Percentiles rank a stretch among this genome's conserved stretches.
Conservation (phyloP, 371 early-diverging fungal genomes). For the Coemansia linderi region DNA sequence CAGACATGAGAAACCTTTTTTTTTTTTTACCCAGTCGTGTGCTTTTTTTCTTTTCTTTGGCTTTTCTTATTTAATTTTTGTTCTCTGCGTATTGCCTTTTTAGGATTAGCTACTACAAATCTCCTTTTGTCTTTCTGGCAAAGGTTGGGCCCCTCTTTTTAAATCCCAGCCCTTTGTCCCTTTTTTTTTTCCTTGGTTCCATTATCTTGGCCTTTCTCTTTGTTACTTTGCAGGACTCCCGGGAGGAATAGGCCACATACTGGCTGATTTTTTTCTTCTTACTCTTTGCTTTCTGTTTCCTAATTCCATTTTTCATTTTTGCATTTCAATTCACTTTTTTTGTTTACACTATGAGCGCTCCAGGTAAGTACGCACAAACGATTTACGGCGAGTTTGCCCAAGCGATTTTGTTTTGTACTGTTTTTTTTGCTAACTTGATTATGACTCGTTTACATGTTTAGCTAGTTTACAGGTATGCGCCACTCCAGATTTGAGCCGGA, state of each 20-base stretch:
- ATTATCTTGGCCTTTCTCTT: not conserved
- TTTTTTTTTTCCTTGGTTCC: not conserved
- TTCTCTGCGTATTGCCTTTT: not conserved
- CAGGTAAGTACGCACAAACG: not conserved
- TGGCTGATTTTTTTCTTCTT: not conserved
- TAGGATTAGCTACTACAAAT: not conserved
- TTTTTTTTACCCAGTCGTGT: not conserved
- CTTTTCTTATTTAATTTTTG: not conserved
- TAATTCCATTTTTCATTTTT: not conserved
- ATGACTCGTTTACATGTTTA: slow-evolving; percentile 16
- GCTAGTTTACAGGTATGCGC: slow-evolving; percentile 42
- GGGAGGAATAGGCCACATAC: not conserved
- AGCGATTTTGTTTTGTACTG: not conserved
- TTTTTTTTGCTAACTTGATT: slow-evolving; percentile 2
- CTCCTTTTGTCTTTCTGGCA: not conserved
- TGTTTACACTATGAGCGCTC: not conserved
- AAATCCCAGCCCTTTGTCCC: not conserved
- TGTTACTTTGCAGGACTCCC: not conserved
- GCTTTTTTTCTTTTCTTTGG: not conserved
- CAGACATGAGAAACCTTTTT: not conserved
- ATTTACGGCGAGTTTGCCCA: not conserved
- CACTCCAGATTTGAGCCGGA: not conserved
- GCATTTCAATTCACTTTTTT: slow-evolving; percentile 1
- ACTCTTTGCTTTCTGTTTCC: too few species aligned
- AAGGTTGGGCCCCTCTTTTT: not conserved